phyloP scores from a whole-genome alignment of 371 early-diverging fungal species.

The Rhizopus arrhizus region DNA sequence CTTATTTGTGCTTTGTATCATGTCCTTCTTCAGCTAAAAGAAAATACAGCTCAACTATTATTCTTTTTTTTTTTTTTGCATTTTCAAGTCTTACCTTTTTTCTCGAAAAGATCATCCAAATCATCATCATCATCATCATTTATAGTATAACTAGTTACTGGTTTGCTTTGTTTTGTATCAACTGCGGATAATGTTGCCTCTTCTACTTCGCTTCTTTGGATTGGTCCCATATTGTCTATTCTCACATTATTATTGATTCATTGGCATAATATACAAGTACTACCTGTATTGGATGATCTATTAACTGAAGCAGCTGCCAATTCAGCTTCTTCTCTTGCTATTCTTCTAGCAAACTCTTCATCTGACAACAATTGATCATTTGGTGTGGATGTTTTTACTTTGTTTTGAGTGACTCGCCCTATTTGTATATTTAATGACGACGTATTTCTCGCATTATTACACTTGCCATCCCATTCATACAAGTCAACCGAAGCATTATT shows the following conservation, averaged over 20 bases:
- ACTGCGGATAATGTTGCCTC: slow-evolving; percentile 16
- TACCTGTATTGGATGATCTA: background rate
- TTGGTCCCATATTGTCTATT: slow-evolving; percentile 3
- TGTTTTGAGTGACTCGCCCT: slow-evolving; percentile 5
- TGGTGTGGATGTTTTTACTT: slow-evolving; percentile 23
- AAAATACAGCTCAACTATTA: background rate
- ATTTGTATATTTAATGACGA: background rate
- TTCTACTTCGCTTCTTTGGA: slow-evolving; percentile 1
- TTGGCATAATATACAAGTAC: background rate
- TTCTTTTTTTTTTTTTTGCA: background rate
- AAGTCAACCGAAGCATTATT: slow-evolving; percentile 18
- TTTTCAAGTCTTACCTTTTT: slow-evolving; percentile 14
- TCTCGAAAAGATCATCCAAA: slow-evolving; percentile 31
- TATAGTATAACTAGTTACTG: slow-evolving; percentile 8
- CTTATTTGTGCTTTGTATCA: background rate
- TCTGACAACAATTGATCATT: slow-evolving; percentile 33
- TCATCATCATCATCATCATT: slow-evolving; percentile 18
- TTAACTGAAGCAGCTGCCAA: slow-evolving; percentile 2
- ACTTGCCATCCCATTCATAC: slow-evolving; percentile 30
- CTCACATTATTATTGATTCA: background rate
- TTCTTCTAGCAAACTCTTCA: slow-evolving; percentile 38
- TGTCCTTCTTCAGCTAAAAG: background rate
- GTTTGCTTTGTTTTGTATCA: background rate
- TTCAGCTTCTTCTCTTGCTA: slow-evolving; percentile 29
- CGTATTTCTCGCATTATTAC: background rate